phyloP scores from a whole-genome alignment of 306 rosid species.

The Fragaria iinumae region DNA sequence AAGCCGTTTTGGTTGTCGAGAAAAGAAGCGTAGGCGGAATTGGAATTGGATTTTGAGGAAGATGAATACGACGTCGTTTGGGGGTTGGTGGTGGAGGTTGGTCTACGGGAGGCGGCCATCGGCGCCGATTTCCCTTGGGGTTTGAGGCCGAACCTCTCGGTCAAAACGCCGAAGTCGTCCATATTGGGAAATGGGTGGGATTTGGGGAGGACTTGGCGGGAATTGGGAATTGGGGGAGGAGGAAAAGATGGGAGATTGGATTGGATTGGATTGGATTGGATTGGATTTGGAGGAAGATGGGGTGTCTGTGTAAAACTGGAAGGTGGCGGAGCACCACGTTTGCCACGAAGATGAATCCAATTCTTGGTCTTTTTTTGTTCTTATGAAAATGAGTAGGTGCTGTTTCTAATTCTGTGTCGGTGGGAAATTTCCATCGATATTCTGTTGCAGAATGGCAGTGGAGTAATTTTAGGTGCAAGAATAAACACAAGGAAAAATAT shows the following conservation, averaged over 20 bases:
- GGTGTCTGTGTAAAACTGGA: not conserved
- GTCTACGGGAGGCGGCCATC: not conserved
- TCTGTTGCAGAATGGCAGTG: not conserved
- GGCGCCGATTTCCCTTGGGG: constrained; percentile 9
- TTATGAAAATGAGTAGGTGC: not conserved
- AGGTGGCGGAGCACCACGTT: not conserved
- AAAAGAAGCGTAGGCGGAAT: constrained; percentile 27
- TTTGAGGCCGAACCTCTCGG: constrained; percentile 52
- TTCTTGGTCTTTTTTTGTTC: not conserved
- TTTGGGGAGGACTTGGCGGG: constrained; percentile 7
- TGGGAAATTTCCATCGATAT: not conserved
- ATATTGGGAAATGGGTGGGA: constrained; percentile 22
- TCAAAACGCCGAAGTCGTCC: constrained; percentile 92
- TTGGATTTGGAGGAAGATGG: not conserved
- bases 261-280: too few species aligned
- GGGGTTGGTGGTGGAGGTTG: constrained; percentile 13
- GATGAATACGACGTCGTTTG: constrained; percentile 38
- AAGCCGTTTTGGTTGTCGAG: constrained; percentile 18
- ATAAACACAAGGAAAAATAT: too few species aligned
- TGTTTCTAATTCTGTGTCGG: not conserved
- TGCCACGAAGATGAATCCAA: not conserved
- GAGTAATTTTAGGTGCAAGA: not conserved
- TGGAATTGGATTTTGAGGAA: constrained; percentile 31
- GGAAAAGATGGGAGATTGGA: not conserved
- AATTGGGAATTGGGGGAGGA: not conserved